These are phyloP conservation scores for Alternaria sp. DNA, from an alignment of 2,329 filamentous ascomycete species.

Conservation along the genomic window DNA sequence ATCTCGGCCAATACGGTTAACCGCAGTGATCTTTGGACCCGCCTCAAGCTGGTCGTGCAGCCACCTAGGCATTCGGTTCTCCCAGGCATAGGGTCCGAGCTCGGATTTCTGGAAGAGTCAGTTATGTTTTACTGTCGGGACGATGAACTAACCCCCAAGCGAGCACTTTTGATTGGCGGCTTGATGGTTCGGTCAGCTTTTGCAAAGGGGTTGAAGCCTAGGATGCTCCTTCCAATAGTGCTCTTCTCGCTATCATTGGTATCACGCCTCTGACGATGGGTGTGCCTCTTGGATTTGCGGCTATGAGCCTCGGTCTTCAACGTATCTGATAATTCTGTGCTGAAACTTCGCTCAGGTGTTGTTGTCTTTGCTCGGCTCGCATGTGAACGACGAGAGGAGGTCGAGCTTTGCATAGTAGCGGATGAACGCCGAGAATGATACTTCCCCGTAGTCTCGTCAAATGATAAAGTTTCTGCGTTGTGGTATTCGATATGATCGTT, in stretches of 20 bases:
- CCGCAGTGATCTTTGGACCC: constrained; percentile 50
- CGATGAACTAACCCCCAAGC: constrained; percentile 45
- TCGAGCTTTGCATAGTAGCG: constrained; percentile 40
- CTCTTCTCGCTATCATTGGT: constrained; percentile 46
- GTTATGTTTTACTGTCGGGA: constrained; percentile 14
- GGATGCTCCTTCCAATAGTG: constrained; percentile 46
- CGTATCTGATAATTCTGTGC: constrained; percentile 28
- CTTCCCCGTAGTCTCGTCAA: constrained; percentile 43
- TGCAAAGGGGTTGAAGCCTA: constrained; percentile 45
- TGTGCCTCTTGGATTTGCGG: constrained; percentile 35
- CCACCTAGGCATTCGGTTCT: constrained; percentile 56
- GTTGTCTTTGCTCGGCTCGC: constrained; percentile 28
- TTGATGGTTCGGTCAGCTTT: constrained; percentile 37
- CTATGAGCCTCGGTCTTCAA: constrained; percentile 26
- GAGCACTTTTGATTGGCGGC: constrained; percentile 40
- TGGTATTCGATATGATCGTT: constrained; percentile 59
- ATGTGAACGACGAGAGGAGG: constrained; percentile 20
- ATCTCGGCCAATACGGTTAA: constrained; percentile 54
- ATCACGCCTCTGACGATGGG: constrained; percentile 34
- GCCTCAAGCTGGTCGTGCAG: constrained; percentile 53
- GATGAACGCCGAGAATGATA: constrained; percentile 46
- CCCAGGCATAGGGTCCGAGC: constrained; percentile 58
- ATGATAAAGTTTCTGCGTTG: constrained; percentile 51
- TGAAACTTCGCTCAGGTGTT: constrained; percentile 34
- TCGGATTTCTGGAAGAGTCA: constrained; percentile 51